Base-by-base conservation (phyloP, 768 basidiomycete genomes). In the Mycena epipterygia region DNA sequence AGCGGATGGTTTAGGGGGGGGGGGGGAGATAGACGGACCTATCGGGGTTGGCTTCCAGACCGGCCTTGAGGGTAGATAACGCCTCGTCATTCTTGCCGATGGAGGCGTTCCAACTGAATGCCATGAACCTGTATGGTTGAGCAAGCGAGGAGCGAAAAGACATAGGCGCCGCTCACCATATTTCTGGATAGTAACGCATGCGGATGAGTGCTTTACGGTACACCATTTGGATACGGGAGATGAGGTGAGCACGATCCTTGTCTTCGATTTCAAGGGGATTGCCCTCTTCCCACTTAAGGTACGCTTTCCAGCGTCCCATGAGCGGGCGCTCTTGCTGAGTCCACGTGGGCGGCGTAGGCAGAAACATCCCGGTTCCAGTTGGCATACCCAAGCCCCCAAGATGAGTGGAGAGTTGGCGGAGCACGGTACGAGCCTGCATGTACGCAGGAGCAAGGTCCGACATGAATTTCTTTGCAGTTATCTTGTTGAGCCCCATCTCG, bases 401-500 rank as follows among this genome's bases (percentile, higher is more conserved):
- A 71, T 93, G 89, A 64, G 90, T 89, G 32, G 89, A 83, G 23
- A 99, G 84, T 75, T 96, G 93, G 64, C 94, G 93, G 33, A 97
- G 89, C 1, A 93, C 92, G 0, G 94, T 92, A 17, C 96, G 91
- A 0, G 98, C 97, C 76, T 97, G 96, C 94, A 98, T 97, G 78
- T 98, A 93, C 2, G 93, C 89, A 8, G 96, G 94, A 2, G 94
- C 94, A n/a, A 95, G 87, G 81, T 98, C 97, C 64, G 90, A 86
- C 84, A 98, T 91, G 81, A 98, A 97, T 78, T 98, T 98, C 81
- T 99, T 98, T 17, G 97, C 96, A 37, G 96, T 97, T 70, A 95
- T 93, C 79, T 92, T 92, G 82, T 97, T 98, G 73, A 98, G 83
- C 57, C 86, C 87, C 63, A 89, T 95, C 80, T 99, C 97, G 76